phyloP scores from a whole-genome alignment of 768 basidiomycete species.

The Termitomyces eurrhizus region DNA sequence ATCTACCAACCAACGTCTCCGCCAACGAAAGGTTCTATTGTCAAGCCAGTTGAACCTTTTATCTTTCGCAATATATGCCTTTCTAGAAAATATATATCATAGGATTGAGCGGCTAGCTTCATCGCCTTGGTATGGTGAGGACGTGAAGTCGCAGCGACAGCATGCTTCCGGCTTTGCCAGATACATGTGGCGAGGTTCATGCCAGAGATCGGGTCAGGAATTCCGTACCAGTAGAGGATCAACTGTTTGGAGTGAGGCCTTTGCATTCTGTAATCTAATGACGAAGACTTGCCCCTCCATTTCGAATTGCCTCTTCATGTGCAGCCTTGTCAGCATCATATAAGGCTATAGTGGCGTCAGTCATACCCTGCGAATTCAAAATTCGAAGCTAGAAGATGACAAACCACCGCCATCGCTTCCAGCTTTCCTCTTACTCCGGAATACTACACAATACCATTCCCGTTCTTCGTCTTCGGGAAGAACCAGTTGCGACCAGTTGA shows the following conservation, averaged over 20 bases:
- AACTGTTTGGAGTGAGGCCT: slow-evolving; percentile 38
- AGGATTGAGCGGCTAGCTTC: slow-evolving; percentile 71
- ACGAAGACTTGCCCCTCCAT: slow-evolving; percentile 64
- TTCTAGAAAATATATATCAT: slow-evolving; percentile 76
- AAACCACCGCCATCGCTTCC: slow-evolving; percentile 68
- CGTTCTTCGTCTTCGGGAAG: slow-evolving; percentile 70
- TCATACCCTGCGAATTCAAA: background rate
- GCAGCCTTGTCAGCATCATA: slow-evolving; percentile 86
- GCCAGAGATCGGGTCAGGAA: slow-evolving; percentile 69
- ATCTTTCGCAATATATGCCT: slow-evolving; percentile 70
- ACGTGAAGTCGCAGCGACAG: slow-evolving; percentile 71
- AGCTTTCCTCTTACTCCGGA: slow-evolving; percentile 71
- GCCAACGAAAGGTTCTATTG: slow-evolving; percentile 55
- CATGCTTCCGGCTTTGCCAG: slow-evolving; percentile 88
- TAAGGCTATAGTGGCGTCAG: slow-evolving; percentile 43
- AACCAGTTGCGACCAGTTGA: slow-evolving; percentile 80
- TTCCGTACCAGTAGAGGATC: slow-evolving; percentile 93
- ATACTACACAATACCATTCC: slow-evolving; percentile 92
- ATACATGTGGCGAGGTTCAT: slow-evolving; percentile 94
- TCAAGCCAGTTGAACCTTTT: slow-evolving; percentile 52
- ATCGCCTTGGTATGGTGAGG: slow-evolving; percentile 84
- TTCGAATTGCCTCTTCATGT: slow-evolving; percentile 89
- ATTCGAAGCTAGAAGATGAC: slow-evolving; percentile 18
- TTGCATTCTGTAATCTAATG: slow-evolving; percentile 1
- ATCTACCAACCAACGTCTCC: slow-evolving; percentile 71